Conservation (phyloP, 345 rosid genomes). For the Hibiscus trionum region DNA sequence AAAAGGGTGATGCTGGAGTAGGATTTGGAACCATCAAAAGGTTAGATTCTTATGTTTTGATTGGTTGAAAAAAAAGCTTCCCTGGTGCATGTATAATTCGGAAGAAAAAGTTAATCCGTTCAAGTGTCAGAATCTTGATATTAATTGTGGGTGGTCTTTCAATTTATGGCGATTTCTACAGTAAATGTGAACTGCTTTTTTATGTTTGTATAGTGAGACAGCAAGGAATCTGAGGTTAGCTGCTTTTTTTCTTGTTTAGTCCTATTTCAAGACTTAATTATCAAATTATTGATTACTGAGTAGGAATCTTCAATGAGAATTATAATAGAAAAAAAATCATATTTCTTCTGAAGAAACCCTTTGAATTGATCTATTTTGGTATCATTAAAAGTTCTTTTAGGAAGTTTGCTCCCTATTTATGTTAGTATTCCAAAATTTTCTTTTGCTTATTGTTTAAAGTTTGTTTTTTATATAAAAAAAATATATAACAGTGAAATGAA, state of each 20-base stretch:
- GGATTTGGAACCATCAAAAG: conserved; percentile 14
- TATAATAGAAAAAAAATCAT: not conserved
- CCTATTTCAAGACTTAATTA: not conserved
- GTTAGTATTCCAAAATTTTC: conserved; percentile 5
- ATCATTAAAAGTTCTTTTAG: not conserved
- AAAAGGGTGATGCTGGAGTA: not conserved
- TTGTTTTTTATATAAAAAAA: not conserved
- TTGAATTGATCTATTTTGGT: conserved; percentile 5
- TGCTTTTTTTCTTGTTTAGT: too few relatives aligned
- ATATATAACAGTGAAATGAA: not conserved
- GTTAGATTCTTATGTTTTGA: conserved; percentile 10
- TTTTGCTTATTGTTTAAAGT: not conserved
- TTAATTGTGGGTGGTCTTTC: conserved; percentile 24
- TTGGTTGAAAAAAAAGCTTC: too few relatives aligned
- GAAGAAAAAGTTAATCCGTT: conserved; percentile 15
- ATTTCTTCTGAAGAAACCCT: conserved; percentile 2
- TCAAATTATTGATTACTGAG: not conserved
- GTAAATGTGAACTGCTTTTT: conserved; percentile 4
- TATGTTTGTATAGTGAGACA: too few relatives aligned
- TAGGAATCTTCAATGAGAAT: not conserved
- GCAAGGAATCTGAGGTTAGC: too few relatives aligned
- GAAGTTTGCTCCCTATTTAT: conserved; percentile 1
- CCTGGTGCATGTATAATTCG: not conserved
- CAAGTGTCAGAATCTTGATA: conserved; percentile 26
- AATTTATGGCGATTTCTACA: conserved; percentile 15